phyloP scores from a whole-genome alignment of 352 stramenopile genomes.

The Elongisporangium prolatum region DNA sequence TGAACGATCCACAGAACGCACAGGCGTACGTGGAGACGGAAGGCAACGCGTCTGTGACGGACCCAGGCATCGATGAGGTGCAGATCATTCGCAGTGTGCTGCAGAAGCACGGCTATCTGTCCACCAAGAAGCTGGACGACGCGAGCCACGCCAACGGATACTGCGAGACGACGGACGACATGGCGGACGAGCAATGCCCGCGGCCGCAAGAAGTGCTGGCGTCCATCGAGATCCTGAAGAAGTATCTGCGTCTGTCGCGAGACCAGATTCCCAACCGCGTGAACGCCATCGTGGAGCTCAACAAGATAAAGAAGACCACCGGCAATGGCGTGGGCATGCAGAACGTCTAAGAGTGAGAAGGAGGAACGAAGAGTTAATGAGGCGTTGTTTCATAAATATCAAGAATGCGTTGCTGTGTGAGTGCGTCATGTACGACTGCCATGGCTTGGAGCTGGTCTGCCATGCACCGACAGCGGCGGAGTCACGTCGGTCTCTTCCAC shows the following conservation, averaged over 20 bases:
- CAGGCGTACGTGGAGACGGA: slow-evolving; percentile 70
- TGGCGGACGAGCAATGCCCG: slow-evolving; percentile 48
- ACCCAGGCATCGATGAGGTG: slow-evolving; percentile 74
- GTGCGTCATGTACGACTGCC: neutral
- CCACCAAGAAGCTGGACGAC: slow-evolving; percentile 58
- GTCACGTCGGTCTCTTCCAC: neutral
- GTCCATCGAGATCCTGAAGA: slow-evolving; percentile 65
- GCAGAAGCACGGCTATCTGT: slow-evolving; percentile 74
- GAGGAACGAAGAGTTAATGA: neutral
- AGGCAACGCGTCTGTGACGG: slow-evolving; percentile 69
- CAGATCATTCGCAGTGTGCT: slow-evolving; percentile 82
- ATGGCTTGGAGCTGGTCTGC: neutral
- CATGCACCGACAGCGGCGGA: neutral
- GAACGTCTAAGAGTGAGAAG: slow-evolving; percentile 26
- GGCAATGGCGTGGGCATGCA: slow-evolving; percentile 19
- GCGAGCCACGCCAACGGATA: slow-evolving; percentile 36
- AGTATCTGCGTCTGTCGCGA: slow-evolving; percentile 59
- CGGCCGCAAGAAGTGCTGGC: slow-evolving; percentile 47
- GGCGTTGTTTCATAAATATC: slow-evolving; percentile 9
- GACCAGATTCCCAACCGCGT: slow-evolving; percentile 48
- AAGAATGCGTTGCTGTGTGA: neutral
- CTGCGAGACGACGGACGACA: slow-evolving; percentile 44
- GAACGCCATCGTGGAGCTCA: slow-evolving; percentile 65
- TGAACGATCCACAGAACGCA: slow-evolving; percentile 44
- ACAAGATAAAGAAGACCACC: slow-evolving; percentile 59